phyloP scores from a whole-genome alignment of 1,139 yeast genomes.

The Nakaseomyces uthaithaninus region DNA sequence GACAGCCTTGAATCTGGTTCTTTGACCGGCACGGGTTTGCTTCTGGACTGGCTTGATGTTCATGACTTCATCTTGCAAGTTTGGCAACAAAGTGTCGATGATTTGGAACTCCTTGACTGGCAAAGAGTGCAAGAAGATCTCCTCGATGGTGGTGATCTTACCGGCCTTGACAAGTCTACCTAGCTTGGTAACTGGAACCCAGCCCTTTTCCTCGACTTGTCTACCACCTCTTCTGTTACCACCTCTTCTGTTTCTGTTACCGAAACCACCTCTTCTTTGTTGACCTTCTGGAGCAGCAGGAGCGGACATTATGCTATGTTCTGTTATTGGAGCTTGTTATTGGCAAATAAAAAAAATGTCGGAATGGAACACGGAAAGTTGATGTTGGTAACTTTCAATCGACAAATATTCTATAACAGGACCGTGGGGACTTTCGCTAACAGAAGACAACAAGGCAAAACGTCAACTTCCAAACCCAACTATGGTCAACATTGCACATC shows the following conservation, averaged over 20 bases:
- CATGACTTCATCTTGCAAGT: conserved; percentile 97
- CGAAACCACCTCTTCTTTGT: conserved; percentile 56
- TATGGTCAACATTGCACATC: not conserved
- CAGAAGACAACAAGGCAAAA: not conserved
- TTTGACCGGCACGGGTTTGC: conserved; percentile 99
- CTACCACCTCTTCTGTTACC: conserved; percentile 56
- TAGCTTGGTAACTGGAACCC: conserved; percentile 99
- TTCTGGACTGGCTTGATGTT: conserved; percentile 99
- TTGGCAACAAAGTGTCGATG: conserved; percentile 94
- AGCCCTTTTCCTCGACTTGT: conserved; percentile 93
- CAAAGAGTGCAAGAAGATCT: conserved; percentile 98
- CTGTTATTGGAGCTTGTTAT: conserved; percentile 19
- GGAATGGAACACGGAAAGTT: conserved; percentile 89
- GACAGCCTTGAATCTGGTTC: conserved; percentile 99
- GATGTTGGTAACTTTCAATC: conserved; percentile 87
- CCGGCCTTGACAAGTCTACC: conserved; percentile 99
- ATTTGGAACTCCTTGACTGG: conserved; percentile 99
- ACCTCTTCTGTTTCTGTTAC: conserved; percentile 59
- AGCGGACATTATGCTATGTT: conserved; percentile 40
- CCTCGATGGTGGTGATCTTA: conserved; percentile 93
- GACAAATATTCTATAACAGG: conserved; percentile 36
- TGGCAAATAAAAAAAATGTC: conserved; percentile 37
- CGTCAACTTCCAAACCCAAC: not conserved
- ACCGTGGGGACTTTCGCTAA: not conserved
- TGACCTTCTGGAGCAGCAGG: conserved; percentile 37